Evolutionary conservation across 805 yeast species (phyloP), one percentile per base, ranked within the genome.

Genomic region (Lipomyces lipofer): DNA sequence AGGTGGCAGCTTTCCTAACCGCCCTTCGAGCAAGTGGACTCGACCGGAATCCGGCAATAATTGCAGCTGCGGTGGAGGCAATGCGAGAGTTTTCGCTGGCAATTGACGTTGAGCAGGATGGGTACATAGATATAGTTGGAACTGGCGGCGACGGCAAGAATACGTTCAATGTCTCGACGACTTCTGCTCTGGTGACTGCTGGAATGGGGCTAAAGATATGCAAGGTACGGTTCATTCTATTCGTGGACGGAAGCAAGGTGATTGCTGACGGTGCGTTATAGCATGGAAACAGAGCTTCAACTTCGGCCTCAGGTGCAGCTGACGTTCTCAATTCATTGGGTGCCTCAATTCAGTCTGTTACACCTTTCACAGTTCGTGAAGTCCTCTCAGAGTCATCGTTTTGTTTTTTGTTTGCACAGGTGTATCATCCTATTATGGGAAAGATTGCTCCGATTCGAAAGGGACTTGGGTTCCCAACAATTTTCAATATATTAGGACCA

Each of bases 61-160:
- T 94, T 38, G 91, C 97, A 3, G 84, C 88, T 7, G 97, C 97
- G 0, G 97, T 89, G 0, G 73, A 75, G 19, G 83, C 94, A 1
- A 80, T 92, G 24, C 72, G 87, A 56, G 80, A 81, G 63, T 84
- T 78, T 63, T 83, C 94, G 5, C 78, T 78, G 46, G 62, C 74
- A 1, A 79, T 88, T n/a, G 73, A 77, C 8, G 53, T 56, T 10
- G 50, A 47, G 33, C 35, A 35, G 10, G 35, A 69, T 1, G 86
- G 86, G 0, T 85, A 79, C 62, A 76, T 85, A 4, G 99, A 94
- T 69, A 88, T 94, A 28, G 99, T 94, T 4, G 99, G 99, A 1
- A 94, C 99, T 0, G 99, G 99, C 25, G 99, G 99, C 13, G 99
- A 94, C 68, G 97, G 97, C 1, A 96, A 94, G 67, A 86, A 94